Evolutionary conservation across 2,329 filamentous ascomycete species (phyloP).

Genomic region (Fusarium coffeatum): DNA sequence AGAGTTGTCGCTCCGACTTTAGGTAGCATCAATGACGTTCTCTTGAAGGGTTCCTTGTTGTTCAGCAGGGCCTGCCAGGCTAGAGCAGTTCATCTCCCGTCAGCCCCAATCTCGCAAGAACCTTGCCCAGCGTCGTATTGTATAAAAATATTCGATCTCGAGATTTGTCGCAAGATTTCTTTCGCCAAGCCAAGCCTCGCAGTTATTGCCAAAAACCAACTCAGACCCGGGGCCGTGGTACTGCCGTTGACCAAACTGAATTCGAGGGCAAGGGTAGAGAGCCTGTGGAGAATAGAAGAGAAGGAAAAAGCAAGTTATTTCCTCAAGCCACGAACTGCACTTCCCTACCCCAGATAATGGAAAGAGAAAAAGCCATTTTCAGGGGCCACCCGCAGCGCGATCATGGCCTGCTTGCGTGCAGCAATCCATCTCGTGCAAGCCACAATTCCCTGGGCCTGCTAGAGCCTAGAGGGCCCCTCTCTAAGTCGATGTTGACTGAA

Average conservation of each 20-base stretch:
- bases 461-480: conserved; percentile 24
- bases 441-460: conserved; percentile 41
- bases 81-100: conserved; percentile 24
- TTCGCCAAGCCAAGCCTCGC: background rate
- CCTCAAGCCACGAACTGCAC: conserved; percentile 7
- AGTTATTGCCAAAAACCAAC: conserved; percentile 8
- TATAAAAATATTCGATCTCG: conserved; percentile 6
- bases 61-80: conserved; percentile 11
- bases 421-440: conserved; percentile 35
- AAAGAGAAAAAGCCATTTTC: conserved; percentile 10
- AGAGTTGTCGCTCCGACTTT: conserved; percentile 3
- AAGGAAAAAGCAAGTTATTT: conserved; percentile 36
- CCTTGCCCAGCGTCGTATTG: conserved; percentile 23
- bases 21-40: conserved; percentile 32
- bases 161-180: conserved; percentile 9
- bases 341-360: conserved; percentile 44
- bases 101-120: conserved; percentile 13
- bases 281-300: conserved; percentile 17
- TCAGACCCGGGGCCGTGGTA: conserved; percentile 36
- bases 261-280: conserved; percentile 22
- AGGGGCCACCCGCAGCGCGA: conserved; percentile 30
- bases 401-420: conserved; percentile 28
- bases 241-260: conserved; percentile 40
- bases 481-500: conserved; percentile 16
- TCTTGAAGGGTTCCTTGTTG: conserved; percentile 13